Evolutionary conservation across 768 basidiomycete genomes (phyloP).

Genomic region (Xerocomellus chrysenteron): DNA sequence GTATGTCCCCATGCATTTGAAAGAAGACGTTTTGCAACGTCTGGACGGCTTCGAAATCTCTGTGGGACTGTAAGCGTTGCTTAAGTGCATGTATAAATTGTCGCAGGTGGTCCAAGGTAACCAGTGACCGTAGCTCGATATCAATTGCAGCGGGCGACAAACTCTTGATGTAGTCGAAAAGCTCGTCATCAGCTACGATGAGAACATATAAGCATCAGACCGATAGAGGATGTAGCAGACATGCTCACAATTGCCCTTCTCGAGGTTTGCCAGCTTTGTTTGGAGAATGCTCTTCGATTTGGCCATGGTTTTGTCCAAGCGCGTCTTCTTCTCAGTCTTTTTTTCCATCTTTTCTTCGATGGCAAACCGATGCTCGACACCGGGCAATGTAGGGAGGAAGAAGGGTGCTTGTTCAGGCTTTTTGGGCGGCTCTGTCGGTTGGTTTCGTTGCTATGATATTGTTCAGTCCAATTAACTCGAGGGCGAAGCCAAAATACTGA

Average conservation of each 20-base stretch:
- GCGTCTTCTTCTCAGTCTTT: slow-evolving; percentile 43
- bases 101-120: slow-evolving; percentile 58
- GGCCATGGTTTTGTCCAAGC: slow-evolving; percentile 51
- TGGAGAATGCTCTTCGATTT: slow-evolving; percentile 68
- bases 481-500: neutral
- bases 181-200: slow-evolving; percentile 59
- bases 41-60: slow-evolving; percentile 96
- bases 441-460: slow-evolving; percentile 79
- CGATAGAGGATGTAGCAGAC: neutral
- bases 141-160: slow-evolving; percentile 91
- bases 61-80: slow-evolving; percentile 69
- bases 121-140: slow-evolving; percentile 81
- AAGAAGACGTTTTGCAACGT: slow-evolving; percentile 83
- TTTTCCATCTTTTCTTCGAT: slow-evolving; percentile 42
- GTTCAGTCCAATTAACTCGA: neutral
- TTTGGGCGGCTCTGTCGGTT: slow-evolving; percentile 94
- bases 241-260: slow-evolving; percentile 67
- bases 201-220: slow-evolving; percentile 3
- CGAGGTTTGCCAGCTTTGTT: slow-evolving; percentile 56
- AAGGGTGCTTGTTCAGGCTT: slow-evolving; percentile 95
- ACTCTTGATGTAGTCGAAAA: slow-evolving; percentile 83
- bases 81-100: slow-evolving; percentile 75
- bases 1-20: slow-evolving; percentile 76
- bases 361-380: slow-evolving; percentile 82
- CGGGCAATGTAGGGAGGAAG: slow-evolving; percentile 91